These are phyloP conservation scores for Brassica hybrid DNA, from an alignment of 441 rosid species.

Conservation along the genomic window DNA sequence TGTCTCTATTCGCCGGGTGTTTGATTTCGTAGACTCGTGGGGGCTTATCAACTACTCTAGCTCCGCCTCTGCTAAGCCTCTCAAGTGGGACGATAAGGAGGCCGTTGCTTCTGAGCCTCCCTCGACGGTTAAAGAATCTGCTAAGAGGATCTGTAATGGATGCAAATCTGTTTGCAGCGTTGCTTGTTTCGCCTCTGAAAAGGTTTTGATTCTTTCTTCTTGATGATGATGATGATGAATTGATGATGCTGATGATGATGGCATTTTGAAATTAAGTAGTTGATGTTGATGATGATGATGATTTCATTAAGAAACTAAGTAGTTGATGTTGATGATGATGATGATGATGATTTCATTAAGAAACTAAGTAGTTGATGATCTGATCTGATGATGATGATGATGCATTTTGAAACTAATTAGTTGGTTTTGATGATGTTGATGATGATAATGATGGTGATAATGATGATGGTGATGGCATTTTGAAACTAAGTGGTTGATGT, in stretches of 20 bases:
- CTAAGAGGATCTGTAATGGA: slow-evolving; percentile 71
- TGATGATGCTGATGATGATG: no score
- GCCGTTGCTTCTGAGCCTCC: slow-evolving; percentile 47
- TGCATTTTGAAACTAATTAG: no score
- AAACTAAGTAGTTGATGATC: no score
- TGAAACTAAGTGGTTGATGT: not conserved
- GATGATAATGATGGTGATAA: no score
- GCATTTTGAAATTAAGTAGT: not conserved
- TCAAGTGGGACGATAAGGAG: slow-evolving; percentile 92
- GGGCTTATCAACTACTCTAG: slow-evolving; percentile 76
- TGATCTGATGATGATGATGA: no score
- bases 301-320: not conserved
- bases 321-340: not conserved
- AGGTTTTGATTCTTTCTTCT: slow-evolving; percentile 49
- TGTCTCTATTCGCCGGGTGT: slow-evolving; percentile 87
- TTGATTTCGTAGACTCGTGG: slow-evolving; percentile 90
- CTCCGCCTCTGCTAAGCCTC: slow-evolving; percentile 56
- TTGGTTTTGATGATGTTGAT: no score
- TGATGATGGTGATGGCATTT: no score
- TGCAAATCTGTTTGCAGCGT: slow-evolving; percentile 84
- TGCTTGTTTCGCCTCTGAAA: slow-evolving; percentile 88
- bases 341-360: no score
- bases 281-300: no score
- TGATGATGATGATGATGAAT: no score
- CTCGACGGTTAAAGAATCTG: slow-evolving; percentile 45